A percentile compares a stretch with the other conserved stretches of the same genome.
Evolutionary conservation across 352 stramenopile genomes (phyloP).

Genomic region (Globisporangium spinosum): DNA sequence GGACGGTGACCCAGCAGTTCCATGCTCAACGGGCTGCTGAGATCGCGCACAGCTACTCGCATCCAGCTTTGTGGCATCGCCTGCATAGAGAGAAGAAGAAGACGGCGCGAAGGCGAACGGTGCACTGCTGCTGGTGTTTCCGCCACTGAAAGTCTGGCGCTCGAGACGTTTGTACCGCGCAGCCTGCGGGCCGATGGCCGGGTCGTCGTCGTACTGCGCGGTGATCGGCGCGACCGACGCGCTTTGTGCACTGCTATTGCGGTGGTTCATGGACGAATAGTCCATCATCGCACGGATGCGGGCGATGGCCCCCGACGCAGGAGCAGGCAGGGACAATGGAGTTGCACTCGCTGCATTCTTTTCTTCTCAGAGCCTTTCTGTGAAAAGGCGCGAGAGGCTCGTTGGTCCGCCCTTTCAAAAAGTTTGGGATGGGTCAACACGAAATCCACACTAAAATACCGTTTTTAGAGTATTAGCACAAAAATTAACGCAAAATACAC

Average conservation of each 20-base stretch:
- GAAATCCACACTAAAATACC: too few relatives aligned
- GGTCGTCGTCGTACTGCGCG: slow-evolving; percentile 23
- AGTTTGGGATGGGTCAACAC: too few relatives aligned
- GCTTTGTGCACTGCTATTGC: slow-evolving; percentile 7
- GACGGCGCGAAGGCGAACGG: neutral
- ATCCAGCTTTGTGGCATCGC: neutral
- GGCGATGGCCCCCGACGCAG: neutral
- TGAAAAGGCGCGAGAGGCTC: neutral
- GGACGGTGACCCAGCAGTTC: neutral
- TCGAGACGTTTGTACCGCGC: slow-evolving; percentile 21
- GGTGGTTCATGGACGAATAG: neutral
- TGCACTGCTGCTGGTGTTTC: neutral
- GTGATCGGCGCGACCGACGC: slow-evolving; percentile 20
- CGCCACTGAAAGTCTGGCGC: slow-evolving; percentile 9
- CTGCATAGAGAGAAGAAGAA: neutral
- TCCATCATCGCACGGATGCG: neutral
- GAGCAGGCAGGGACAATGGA: neutral
- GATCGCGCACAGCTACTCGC: neutral
- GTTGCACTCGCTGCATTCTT: neutral
- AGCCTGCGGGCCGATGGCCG: slow-evolving; percentile 18
- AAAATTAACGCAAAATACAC: too few relatives aligned
- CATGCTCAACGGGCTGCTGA: neutral
- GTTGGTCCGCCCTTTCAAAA: too few relatives aligned
- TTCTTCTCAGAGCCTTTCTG: neutral
- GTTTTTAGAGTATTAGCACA: too few relatives aligned